Percentiles rank a stretch among this genome's conserved stretches.
phyloP scores from a whole-genome alignment of 179 eudicot species.

The Camellia oleifera region DNA sequence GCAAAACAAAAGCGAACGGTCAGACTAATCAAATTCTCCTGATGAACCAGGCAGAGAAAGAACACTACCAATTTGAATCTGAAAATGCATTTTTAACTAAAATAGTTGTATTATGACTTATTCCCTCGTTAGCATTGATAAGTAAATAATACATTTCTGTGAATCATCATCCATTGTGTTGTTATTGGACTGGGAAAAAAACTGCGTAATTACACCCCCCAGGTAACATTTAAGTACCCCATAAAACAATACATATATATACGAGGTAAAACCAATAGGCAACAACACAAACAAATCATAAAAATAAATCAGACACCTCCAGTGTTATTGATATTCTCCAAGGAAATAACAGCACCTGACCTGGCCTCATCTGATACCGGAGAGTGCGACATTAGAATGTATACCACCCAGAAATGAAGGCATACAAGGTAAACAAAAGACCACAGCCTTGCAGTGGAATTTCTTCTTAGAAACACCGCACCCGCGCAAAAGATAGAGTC shows the following conservation, averaged over 20 bases:
- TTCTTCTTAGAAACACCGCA: slow-evolving; percentile 60
- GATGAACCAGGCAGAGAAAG: no score
- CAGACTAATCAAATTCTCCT: no score
- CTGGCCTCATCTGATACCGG: slow-evolving; percentile 47
- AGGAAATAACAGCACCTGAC: slow-evolving; percentile 75
- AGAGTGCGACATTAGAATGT: slow-evolving; percentile 70
- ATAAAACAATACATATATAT: background rate
- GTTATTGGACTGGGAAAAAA: background rate
- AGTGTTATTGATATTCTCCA: slow-evolving; percentile 73
- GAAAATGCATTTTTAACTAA: no score
- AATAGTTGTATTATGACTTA: no score
- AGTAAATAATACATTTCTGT: slow-evolving; percentile 1
- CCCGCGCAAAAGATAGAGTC: slow-evolving; percentile 80
- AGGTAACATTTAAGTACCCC: background rate
- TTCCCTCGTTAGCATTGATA: background rate
- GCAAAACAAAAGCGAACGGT: no score
- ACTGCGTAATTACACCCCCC: background rate
- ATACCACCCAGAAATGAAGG: slow-evolving; percentile 90
- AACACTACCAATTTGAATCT: no score
- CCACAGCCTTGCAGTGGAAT: slow-evolving; percentile 75
- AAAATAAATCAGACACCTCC: slow-evolving; percentile 40
- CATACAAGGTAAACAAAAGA: slow-evolving; percentile 64
- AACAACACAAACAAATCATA: background rate
- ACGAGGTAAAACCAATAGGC: background rate
- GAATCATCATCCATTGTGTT: no score